A percentile compares a stretch with the other conserved stretches of the same genome.
These are phyloP conservation scores for Neonectria ditissima DNA, from an alignment of 2,329 filamentous ascomycete genomes.

Conservation along the genomic window DNA sequence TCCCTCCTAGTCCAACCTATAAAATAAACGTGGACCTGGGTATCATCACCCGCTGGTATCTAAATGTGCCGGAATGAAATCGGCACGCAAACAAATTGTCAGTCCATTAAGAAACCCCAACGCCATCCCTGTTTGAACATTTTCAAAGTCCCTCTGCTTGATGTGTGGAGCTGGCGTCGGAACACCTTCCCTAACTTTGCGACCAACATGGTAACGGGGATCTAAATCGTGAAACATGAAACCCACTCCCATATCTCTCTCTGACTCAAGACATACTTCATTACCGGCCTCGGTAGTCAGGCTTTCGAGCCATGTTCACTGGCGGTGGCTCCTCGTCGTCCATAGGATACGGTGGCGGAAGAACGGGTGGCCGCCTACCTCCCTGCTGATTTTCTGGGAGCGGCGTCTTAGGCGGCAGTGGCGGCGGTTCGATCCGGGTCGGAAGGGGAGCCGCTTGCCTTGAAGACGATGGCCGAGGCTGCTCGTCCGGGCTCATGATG, in stretches of 20 bases:
- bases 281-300: conserved; percentile 70
- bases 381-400: conserved; percentile 64
- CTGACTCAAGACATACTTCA: neutral
- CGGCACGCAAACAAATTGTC: conserved; percentile 13
- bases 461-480: conserved; percentile 55
- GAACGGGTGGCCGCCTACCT: conserved; percentile 49
- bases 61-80: conserved; percentile 3
- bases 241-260: neutral
- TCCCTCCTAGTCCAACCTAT: neutral
- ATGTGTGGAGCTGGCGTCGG: neutral
- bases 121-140: conserved; percentile 20
- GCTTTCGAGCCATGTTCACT: conserved; percentile 89
- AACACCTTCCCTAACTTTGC: conserved; percentile 6
- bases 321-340: conserved; percentile 84
- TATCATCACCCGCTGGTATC: conserved; percentile 1
- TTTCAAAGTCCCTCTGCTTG: neutral
- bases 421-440: conserved; percentile 70
- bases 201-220: neutral
- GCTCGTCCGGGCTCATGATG: conserved; percentile 70
- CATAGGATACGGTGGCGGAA: conserved; percentile 80
- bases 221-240: conserved; percentile 6
- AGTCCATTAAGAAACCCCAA: conserved; percentile 13
- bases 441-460: conserved; percentile 48
- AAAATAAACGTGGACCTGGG: neutral
- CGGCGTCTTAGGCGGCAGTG: conserved; percentile 82